Percentiles rank a stretch among this genome's conserved stretches.
These are phyloP conservation scores for Phtheirospermum japonicum DNA, from an alignment of 257 asterid species.

Conservation along the genomic window DNA sequence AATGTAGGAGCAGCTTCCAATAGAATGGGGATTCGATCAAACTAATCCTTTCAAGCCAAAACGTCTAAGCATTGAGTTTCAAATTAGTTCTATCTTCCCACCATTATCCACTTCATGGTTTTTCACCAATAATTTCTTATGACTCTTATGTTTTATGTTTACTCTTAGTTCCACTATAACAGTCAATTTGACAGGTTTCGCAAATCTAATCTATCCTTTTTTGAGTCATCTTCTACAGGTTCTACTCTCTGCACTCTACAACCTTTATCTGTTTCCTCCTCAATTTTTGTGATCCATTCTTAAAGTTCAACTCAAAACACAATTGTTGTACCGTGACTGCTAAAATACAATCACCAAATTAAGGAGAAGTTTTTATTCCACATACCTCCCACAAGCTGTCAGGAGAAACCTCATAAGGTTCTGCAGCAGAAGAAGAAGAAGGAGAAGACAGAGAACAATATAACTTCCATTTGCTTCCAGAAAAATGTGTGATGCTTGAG, in stretches of 20 bases:
- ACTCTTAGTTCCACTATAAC: neutral
- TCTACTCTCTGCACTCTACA: neutral
- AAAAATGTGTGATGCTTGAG: slow-evolving; percentile 31
- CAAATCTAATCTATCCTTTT: neutral
- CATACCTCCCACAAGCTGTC: slow-evolving; percentile 86
- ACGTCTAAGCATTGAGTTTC: neutral
- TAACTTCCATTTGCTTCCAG: slow-evolving; percentile 43
- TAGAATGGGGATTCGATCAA: neutral
- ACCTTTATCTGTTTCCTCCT: neutral
- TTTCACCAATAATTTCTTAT: no score
- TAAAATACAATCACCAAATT: neutral
- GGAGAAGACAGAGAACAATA: slow-evolving; percentile 41
- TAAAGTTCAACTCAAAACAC: neutral
- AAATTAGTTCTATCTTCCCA: no score
- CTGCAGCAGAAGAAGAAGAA: slow-evolving; percentile 26
- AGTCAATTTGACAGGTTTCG: neutral
- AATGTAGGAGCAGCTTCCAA: neutral
- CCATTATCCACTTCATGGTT: no score
- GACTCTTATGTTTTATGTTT: neutral
- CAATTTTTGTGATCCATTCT: neutral
- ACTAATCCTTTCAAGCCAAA: neutral
- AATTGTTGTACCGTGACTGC: neutral
- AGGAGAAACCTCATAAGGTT: slow-evolving; percentile 47
- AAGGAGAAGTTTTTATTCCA: slow-evolving; percentile 13
- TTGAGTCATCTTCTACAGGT: neutral